Base-by-base conservation (phyloP, 2,329 filamentous ascomycete genomes). In the Aspergillus sp. region DNA sequence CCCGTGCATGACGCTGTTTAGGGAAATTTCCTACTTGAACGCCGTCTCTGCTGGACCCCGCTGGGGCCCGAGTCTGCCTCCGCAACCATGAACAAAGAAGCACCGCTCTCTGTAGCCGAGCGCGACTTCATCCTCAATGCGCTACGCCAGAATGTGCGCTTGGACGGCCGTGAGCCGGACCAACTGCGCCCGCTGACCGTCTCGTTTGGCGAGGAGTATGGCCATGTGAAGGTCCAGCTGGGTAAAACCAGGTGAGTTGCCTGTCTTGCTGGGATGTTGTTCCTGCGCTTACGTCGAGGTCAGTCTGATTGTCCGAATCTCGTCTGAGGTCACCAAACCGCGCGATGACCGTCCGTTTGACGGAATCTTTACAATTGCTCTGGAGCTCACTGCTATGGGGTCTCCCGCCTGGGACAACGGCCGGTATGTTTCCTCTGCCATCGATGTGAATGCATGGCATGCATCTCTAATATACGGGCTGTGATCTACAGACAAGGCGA, bases 261-360 rank as follows among this genome's bases (percentile, higher is more conserved):
- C 14, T 43, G n/a, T n/a, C 4, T 23, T 29, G 2, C 25, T 11
- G 25, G 25, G 11, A 6, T 29, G 25, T 29, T 29, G 25, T 6
- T 29, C 25, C 11, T 29, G 25, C 3, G 25, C 25, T 29, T 10
- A 29, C 25, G 25, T 9, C 5, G 25, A 3, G 25, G 7, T 45
- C 36, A 62, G 59, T 42, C 55, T 62, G 3, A 78, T 95, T 55
- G 91, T 88, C 51, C 89, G 89, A 57, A 88, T 96, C 54, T 93
- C 91, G 2, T 89, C 91, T 58, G 90, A 96, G 75, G 89, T 97
- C 56, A 88, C 89, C 10, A 85, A 89, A 36, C 93, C 94, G 41
- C 90, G 88, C 68, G 74, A 88, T 49, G 93, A 97, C 74, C 88
- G 93, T 58, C 93, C 92, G 54, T 96, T 96, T 69, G 94, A 97